Evolutionary conservation across 208 protist genomes (phyloP).

Genomic region (Vickermania ingenoplastis): DNA sequence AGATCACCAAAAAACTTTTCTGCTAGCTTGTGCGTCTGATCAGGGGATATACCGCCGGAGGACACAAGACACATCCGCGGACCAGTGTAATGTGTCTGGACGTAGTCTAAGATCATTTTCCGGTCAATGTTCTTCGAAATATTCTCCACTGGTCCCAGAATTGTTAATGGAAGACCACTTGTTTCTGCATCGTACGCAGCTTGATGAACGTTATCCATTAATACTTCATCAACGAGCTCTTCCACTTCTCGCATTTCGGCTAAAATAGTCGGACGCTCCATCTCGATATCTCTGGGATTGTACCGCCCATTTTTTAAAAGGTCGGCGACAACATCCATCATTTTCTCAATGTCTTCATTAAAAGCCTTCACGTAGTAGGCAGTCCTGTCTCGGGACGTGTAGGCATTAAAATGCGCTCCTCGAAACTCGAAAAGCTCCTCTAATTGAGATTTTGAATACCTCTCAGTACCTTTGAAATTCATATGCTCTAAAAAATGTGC

Average conservation of each 20-base stretch:
- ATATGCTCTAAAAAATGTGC: conserved; percentile 99
- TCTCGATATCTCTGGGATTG: conserved; percentile 76
- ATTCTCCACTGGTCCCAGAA: conserved; percentile 96
- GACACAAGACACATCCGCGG: conserved; percentile 95
- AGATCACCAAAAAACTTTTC: conserved; percentile 86
- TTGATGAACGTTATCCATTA: conserved; percentile 96
- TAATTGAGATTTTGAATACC: conserved; percentile 84
- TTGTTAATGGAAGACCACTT: conserved; percentile 92
- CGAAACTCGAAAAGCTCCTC: conserved; percentile 95
- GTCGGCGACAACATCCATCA: conserved; percentile 95
- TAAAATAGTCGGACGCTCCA: conserved; percentile 93
- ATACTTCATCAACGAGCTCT: conserved; percentile 90
- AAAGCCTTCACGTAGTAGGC: conserved; percentile 96
- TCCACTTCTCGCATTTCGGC: conserved; percentile 95
- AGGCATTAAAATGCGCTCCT: conserved; percentile 98
- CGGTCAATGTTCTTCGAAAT: conserved; percentile 88
- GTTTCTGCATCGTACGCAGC: conserved; percentile 88
- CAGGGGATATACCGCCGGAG: conserved; percentile 93
- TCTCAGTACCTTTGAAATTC: conserved; percentile 96
- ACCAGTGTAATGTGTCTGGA: conserved; percentile 95
- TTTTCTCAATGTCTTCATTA: conserved; percentile 88
- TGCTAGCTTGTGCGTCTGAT: conserved; percentile 86
- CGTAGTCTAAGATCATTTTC: conserved; percentile 87
- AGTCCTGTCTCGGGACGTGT: conserved; percentile 96
- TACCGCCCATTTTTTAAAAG: conserved; percentile 93